Evolutionary conservation across 1,139 yeast genomes (phyloP).

Genomic region (Yamadazyma siamensis): DNA sequence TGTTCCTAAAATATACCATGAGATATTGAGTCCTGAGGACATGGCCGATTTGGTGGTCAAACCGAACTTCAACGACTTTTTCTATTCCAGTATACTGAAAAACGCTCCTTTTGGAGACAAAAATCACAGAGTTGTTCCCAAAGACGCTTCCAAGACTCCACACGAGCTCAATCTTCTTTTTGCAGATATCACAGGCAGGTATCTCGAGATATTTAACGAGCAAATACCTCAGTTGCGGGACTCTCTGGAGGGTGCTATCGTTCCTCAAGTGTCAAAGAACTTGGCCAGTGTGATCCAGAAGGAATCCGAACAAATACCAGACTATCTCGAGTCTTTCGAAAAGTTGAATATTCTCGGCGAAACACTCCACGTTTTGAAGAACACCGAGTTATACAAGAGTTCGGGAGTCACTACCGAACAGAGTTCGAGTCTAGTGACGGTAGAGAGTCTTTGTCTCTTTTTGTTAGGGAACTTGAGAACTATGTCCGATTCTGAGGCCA

Average conservation of each 20-base stretch:
- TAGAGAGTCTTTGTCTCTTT: conserved; percentile 22
- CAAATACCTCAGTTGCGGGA: conserved; percentile 15
- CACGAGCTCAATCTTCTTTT: conserved; percentile 22
- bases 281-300: conserved; percentile 4
- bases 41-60: conserved; percentile 32
- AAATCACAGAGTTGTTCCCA: conserved; percentile 20
- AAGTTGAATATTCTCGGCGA: too few species aligned
- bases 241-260: conserved; percentile 5
- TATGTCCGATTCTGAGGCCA: conserved; percentile 5
- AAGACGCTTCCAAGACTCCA: conserved; percentile 13
- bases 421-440: conserved; percentile 12
- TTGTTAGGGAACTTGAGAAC: conserved; percentile 11
- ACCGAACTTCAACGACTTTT: conserved; percentile 26
- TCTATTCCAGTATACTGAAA: conserved; percentile 28
- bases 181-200: conserved; percentile 26
- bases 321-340: not conserved
- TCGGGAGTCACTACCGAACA: conserved; percentile 15
- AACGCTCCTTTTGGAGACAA: conserved; percentile 30
- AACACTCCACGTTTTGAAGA: conserved; percentile 18
- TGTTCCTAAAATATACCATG: conserved; percentile 22
- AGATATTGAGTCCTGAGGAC: conserved; percentile 34
- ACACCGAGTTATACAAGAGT: conserved; percentile 13
- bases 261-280: conserved; percentile 7
- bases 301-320: conserved; percentile 2
- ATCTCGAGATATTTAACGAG: conserved; percentile 28